Evolutionary conservation across 1,139 yeast species (phyloP).

Genomic region (Kodamaea suecica): DNA sequence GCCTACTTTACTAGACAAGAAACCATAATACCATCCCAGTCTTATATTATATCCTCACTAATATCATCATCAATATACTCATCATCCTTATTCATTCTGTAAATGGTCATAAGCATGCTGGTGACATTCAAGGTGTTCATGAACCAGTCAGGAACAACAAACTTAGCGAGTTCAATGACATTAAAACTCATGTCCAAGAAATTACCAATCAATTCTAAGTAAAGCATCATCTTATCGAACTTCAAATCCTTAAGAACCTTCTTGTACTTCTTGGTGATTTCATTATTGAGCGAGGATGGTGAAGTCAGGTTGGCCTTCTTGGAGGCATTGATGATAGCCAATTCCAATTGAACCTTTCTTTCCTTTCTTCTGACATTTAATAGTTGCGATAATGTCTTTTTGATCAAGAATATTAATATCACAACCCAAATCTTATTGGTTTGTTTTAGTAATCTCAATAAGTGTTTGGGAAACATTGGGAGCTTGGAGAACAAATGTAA

Average conservation of each 20-base stretch:
- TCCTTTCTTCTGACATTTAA: conserved; percentile 41
- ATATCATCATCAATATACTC: conserved; percentile 49
- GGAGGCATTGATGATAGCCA: conserved; percentile 29
- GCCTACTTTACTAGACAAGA: too few species aligned
- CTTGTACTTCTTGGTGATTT: conserved; percentile 36
- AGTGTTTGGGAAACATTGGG: conserved; percentile 39
- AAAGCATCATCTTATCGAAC: conserved; percentile 45
- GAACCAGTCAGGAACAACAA: conserved; percentile 43
- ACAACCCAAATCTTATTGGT: conserved; percentile 48
- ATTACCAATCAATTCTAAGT: conserved; percentile 44
- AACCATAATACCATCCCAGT: too few species aligned
- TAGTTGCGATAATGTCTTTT: conserved; percentile 44
- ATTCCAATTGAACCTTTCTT: conserved; percentile 36
- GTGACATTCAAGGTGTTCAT: conserved; percentile 43
- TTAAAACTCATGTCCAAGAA: conserved; percentile 42
- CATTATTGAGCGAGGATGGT: conserved; percentile 21
- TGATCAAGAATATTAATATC: conserved; percentile 39
- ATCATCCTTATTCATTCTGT: conserved; percentile 52
- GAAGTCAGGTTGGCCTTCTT: conserved; percentile 13
- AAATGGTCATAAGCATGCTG: conserved; percentile 48
- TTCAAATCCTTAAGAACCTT: conserved; percentile 43
- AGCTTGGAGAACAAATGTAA: conserved; percentile 43
- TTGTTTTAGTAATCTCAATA: conserved; percentile 34
- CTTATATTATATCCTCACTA: conserved; percentile 42
- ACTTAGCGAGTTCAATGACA: conserved; percentile 37